These are phyloP conservation scores for Alternaria brassicicola DNA, from an alignment of 2,329 filamentous ascomycete species.

Conservation along the genomic window DNA sequence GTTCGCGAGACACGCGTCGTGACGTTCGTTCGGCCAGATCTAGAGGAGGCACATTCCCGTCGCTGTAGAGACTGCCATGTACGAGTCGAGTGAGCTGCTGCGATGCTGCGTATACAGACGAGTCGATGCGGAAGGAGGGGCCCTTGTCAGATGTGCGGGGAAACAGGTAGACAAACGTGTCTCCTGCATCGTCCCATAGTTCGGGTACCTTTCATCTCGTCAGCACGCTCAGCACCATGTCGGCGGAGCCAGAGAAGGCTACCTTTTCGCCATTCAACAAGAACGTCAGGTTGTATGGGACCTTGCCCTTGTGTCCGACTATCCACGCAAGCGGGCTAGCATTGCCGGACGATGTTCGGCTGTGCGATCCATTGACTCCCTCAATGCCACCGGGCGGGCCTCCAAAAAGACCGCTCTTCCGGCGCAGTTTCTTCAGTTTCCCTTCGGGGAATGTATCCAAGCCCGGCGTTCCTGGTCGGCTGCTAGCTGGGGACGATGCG, in stretches of 20 bases:
- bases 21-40: constrained; percentile 31
- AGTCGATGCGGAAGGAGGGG: constrained; percentile 67
- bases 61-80: constrained; percentile 59
- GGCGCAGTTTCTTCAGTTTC: constrained; percentile 41
- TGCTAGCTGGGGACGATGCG: constrained; percentile 35
- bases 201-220: constrained; percentile 56
- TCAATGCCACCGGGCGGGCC: constrained; percentile 13
- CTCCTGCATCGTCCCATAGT: constrained; percentile 67
- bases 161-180: constrained; percentile 68
- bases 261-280: constrained; percentile 60
- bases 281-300: constrained; percentile 61
- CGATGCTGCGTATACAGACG: constrained; percentile 63
- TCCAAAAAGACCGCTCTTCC: constrained; percentile 46
- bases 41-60: constrained; percentile 22
- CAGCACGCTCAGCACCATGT: constrained; percentile 13
- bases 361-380: constrained; percentile 31
- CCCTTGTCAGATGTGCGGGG: constrained; percentile 62
- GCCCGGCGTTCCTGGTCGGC: constrained; percentile 32
- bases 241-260: constrained; percentile 17
- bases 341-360: constrained; percentile 7
- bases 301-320: constrained; percentile 61
- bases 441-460: constrained; percentile 24
- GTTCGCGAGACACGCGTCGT: constrained; percentile 29
- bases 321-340: constrained; percentile 60
- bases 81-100: constrained; percentile 61